phyloP scores from a whole-genome alignment of 371 early-diverging fungal genomes.

The Gilbertella persicaria region DNA sequence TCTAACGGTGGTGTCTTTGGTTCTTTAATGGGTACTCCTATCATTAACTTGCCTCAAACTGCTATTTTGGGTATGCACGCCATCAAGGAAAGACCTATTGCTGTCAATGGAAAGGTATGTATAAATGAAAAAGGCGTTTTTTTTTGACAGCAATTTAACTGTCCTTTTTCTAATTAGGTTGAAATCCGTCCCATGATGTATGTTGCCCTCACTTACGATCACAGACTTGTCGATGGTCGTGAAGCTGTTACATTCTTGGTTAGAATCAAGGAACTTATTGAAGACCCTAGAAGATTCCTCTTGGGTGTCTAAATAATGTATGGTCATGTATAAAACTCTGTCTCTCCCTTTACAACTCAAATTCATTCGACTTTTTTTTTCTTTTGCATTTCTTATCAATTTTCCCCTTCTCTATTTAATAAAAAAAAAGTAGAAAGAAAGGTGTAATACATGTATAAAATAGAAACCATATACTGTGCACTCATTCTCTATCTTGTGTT shows the following conservation, averaged over 20 bases:
- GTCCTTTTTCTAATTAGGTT: conserved; percentile 53
- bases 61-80: conserved; percentile 99
- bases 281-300: conserved; percentile 93
- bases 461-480: background rate
- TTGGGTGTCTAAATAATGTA: conserved; percentile 66
- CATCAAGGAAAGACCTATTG: conserved; percentile 94
- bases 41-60: conserved; percentile 96
- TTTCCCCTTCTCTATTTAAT: background rate
- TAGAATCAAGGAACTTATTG: conserved; percentile 93
- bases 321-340: background rate
- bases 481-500: background rate
- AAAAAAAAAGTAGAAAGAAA: conserved; percentile 3
- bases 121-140: no score
- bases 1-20: conserved; percentile 99
- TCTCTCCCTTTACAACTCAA: background rate
- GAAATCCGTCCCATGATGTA: conserved; percentile 99
- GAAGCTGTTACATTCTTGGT: conserved; percentile 98
- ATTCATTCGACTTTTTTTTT: background rate
- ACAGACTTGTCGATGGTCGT: conserved; percentile 97
- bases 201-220: conserved; percentile 97
- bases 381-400: background rate
- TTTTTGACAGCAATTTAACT: background rate
- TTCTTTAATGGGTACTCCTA: conserved; percentile 95
- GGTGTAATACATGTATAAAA: background rate
- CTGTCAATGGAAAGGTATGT: conserved; percentile 83